Evolutionary conservation across 495 filamentous ascomycete genomes (phyloP).

Genomic region (Neurospora cerealis): DNA sequence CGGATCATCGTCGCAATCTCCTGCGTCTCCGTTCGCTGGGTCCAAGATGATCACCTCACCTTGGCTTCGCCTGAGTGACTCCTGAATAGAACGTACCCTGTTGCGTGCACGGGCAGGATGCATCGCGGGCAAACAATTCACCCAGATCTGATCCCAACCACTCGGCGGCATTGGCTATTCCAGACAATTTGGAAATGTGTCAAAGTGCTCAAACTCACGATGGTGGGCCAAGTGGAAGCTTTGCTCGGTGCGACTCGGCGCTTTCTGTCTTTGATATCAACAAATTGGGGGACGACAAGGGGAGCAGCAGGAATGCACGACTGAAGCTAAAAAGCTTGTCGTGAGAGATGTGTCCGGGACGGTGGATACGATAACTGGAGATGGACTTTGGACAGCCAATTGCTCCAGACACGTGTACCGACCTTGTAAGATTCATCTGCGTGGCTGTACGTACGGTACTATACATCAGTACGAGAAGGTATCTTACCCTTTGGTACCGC

Average conservation of each 20-base stretch:
- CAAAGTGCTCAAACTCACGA: not conserved
- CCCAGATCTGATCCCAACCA: not conserved
- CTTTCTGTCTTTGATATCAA: not conserved
- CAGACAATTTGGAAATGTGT: not conserved
- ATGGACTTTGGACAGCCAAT: not conserved
- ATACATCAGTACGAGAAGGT: not conserved
- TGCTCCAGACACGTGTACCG: not conserved
- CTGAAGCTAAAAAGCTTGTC: not conserved
- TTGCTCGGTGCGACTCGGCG: not conserved
- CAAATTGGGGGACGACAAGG: not conserved
- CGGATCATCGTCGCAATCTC: not conserved
- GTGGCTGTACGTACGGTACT: not conserved
- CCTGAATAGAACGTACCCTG: not conserved
- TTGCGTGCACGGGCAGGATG: not conserved
- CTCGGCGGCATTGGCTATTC: not conserved
- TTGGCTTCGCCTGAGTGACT: not conserved
- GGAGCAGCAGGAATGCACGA: not conserved
- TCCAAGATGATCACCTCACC: not conserved
- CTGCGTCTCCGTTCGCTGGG: not conserved
- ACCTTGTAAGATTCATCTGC: not conserved
- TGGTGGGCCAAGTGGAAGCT: not conserved
- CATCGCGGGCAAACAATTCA: not conserved
- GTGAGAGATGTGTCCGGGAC: not conserved
- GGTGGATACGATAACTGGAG: not conserved
- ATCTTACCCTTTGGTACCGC: not conserved